Evolutionary conservation across 2,329 filamentous ascomycete species (phyloP).

Genomic region (Drechmeria coniospora): DNA sequence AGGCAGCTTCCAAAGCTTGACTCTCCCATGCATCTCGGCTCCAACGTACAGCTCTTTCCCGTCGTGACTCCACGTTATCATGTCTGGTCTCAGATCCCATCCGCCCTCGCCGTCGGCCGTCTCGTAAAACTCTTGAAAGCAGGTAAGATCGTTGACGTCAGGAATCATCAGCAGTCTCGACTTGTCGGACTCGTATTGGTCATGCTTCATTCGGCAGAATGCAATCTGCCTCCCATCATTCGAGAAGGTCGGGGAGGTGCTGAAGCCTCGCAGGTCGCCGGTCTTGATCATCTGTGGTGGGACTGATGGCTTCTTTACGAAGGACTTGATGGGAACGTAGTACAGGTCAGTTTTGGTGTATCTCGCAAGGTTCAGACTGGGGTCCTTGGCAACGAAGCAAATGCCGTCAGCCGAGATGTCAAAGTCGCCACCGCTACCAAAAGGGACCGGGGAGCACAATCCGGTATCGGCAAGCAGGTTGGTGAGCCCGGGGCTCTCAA

Average conservation of each 20-base stretch:
- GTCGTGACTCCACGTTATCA: conserved; percentile 40
- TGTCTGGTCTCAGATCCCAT: conserved; percentile 45
- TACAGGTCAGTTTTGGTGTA: conserved; percentile 77
- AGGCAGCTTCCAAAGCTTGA: conserved; percentile 46
- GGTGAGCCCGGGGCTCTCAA: conserved; percentile 30
- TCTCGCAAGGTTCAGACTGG: conserved; percentile 51
- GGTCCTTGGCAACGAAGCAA: conserved; percentile 63
- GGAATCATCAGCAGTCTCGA: conserved; percentile 50
- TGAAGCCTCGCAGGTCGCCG: conserved; percentile 47
- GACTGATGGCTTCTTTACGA: conserved; percentile 37
- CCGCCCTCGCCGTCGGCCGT: conserved; percentile 46
- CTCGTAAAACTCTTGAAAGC: conserved; percentile 46
- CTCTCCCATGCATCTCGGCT: conserved; percentile 53
- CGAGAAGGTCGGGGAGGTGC: conserved; percentile 55
- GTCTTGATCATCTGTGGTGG: conserved; percentile 36
- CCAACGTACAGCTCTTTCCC: conserved; percentile 54
- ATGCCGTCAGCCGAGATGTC: conserved; percentile 53
- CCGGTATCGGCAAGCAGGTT: conserved; percentile 48
- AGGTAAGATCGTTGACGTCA: conserved; percentile 40
- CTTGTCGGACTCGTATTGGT: conserved; percentile 65
- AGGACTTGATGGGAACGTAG: conserved; percentile 48
- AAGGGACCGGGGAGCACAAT: conserved; percentile 55
- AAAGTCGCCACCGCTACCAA: conserved; percentile 69
- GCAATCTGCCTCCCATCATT: conserved; percentile 54
- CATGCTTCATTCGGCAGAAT: conserved; percentile 64